Evolutionary conservation across 805 yeast species (phyloP), one percentile per base, ranked within the genome.

Genomic region (Pichia pseudocactophila): DNA sequence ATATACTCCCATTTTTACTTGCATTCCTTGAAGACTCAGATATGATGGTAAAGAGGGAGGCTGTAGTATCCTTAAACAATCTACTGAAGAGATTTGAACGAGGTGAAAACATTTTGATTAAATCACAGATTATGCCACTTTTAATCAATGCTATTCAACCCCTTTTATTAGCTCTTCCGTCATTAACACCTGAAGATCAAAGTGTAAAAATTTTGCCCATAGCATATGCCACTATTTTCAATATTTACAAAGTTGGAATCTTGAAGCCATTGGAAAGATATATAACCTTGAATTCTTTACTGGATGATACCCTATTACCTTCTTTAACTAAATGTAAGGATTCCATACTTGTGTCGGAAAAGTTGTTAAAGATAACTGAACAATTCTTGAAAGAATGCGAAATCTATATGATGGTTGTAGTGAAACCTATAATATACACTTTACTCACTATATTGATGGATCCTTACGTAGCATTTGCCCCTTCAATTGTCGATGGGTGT

Each of bases 21-120:
- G 42, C 49, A 22, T 57, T 52, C 22, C 41, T 61, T 26, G 65
- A 61, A 40, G 61, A 59, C 19, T 34, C 62, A 3, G 58, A 61
- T 20, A 37, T 46, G 3, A 26, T 56, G 16, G 50, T 61, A 13
- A 56, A 57, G 37, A 31, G 49, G 7, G 53, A 48, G 17, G 59
- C 58, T 1, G 48, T 55, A 30, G n/a, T 39, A 3, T 32, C 36
- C 5, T 30, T 46, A 8, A 16, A 31, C 13, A 30, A 34, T 7
- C 27, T 50, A 9, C 37, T 55, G 19, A 18, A 32, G 3, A 15
- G 8, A 7, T 25, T 61, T 2, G 13, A 47, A 9, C 19, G 17
- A 3, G 32, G 22, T 17, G 16, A 18, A 15, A 55, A 56, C 45
- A 51, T 59, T 15, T 37, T 61, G 7, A 37, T 40, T 1, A 47